Percentiles rank a stretch among this genome's conserved stretches.
These are phyloP conservation scores for Gonapodya prolifera DNA, from an alignment of 192 early-diverging fungal species.

Conservation along the genomic window DNA sequence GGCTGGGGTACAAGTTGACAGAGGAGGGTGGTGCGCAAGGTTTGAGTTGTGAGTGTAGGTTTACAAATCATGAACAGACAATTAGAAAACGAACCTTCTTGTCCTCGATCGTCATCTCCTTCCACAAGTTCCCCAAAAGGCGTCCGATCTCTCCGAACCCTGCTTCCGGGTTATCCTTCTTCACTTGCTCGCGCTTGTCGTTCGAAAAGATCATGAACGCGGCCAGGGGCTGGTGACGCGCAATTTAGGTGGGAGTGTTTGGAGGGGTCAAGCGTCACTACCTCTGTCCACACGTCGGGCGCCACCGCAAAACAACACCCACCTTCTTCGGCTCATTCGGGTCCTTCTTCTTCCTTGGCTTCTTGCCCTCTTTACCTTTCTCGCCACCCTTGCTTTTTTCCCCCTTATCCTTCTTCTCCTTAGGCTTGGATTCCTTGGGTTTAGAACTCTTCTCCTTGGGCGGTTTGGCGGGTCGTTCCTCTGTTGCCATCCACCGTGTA, in stretches of 20 bases:
- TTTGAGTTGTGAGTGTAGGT: no score
- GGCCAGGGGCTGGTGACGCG: no score
- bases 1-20: no score
- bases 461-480: no score
- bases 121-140: constrained; percentile 61
- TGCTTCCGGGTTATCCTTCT: constrained; percentile 66
- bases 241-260: no score
- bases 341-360: constrained; percentile 53
- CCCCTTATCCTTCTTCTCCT: not conserved
- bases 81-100: constrained; percentile 26
- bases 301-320: no score
- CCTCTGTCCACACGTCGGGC: no score
- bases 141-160: constrained; percentile 57
- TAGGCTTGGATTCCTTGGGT: not conserved
- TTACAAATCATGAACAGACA: no score
- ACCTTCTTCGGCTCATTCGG: constrained; percentile 82
- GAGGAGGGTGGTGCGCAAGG: no score
- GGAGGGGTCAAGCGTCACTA: no score
- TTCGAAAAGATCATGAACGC: constrained; percentile 87
- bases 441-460: no score
- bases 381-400: constrained; percentile 22
- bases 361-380: constrained; percentile 40
- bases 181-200: constrained; percentile 61
- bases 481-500: no score
- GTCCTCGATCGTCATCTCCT: constrained; percentile 28